Conservation (phyloP, 2,329 filamentous ascomycete species). For the Monosporascus sp. region DNA sequence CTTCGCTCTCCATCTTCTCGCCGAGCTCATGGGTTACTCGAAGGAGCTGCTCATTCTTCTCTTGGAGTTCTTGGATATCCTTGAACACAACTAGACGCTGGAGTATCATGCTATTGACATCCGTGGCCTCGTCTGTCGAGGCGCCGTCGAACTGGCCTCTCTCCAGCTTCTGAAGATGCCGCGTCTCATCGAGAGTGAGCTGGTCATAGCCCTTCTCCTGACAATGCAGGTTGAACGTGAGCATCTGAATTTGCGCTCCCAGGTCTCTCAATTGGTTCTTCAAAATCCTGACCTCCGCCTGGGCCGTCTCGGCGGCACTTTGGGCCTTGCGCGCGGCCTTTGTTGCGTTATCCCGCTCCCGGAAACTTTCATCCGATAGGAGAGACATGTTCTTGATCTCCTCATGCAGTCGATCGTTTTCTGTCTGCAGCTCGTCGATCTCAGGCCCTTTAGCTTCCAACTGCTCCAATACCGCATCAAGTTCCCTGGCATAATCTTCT, state of each 20-base stretch:
- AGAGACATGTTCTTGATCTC: conserved; percentile 83
- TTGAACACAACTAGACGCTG: conserved; percentile 87
- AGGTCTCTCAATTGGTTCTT: conserved; percentile 85
- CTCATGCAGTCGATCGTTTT: conserved; percentile 72
- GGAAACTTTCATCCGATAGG: conserved; percentile 74
- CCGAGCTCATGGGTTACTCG: conserved; percentile 79
- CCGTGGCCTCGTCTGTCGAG: conserved; percentile 67
- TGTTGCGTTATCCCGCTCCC: conserved; percentile 72
- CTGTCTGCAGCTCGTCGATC: conserved; percentile 75
- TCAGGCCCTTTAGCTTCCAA: conserved; percentile 84
- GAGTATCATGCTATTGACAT: conserved; percentile 84
- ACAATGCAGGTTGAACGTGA: conserved; percentile 81
- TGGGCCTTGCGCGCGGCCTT: conserved; percentile 76
- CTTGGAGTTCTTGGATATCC: conserved; percentile 75
- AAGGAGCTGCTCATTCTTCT: conserved; percentile 81
- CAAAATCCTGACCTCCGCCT: conserved; percentile 70
- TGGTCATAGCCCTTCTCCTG: conserved; percentile 72
- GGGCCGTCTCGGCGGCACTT: conserved; percentile 57
- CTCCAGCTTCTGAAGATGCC: conserved; percentile 72
- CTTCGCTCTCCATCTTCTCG: conserved; percentile 85
- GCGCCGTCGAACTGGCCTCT: conserved; percentile 69
- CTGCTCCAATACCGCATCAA: conserved; percentile 81
- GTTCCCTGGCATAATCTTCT: conserved; percentile 66
- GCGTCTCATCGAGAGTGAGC: conserved; percentile 64
- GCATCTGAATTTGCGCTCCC: conserved; percentile 82